These are phyloP conservation scores for Cocos nucifera DNA, from an alignment of 176 grass and related monocot genomes.

Conservation along the genomic window DNA sequence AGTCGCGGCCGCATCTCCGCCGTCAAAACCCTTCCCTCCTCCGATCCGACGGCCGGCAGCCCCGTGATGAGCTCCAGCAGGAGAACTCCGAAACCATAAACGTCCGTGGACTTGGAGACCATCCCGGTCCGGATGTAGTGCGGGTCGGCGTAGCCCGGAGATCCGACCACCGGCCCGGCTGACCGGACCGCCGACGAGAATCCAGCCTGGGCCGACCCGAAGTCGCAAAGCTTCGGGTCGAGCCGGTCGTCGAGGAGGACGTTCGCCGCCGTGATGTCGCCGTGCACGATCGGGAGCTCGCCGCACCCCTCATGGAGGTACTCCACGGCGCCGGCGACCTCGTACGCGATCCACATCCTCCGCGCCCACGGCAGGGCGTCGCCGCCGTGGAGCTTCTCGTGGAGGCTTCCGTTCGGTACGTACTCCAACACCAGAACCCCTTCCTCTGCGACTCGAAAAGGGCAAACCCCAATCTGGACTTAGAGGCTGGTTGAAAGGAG, in stretches of 20 bases:
- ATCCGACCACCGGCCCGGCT: slow-evolving; percentile 32
- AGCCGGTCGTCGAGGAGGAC: slow-evolving; percentile 42
- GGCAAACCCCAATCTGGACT: not conserved
- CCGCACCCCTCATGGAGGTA: slow-evolving; percentile 43
- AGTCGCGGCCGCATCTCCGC: slow-evolving; percentile 27
- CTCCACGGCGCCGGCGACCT: slow-evolving; percentile 58
- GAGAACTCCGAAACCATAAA: slow-evolving; percentile 83
- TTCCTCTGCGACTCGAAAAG: slow-evolving; percentile 35
- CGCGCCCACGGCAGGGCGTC: slow-evolving; percentile 36
- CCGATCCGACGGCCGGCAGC: slow-evolving; percentile 28
- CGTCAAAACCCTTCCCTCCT: slow-evolving; percentile 28
- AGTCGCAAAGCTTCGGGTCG: slow-evolving; percentile 56
- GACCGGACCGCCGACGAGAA: slow-evolving; percentile 59
- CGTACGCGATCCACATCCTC: slow-evolving; percentile 53
- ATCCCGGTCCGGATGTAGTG: slow-evolving; percentile 85
- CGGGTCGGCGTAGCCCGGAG: slow-evolving; percentile 77
- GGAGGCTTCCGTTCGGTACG: slow-evolving; percentile 57
- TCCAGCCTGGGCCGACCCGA: slow-evolving; percentile 61
- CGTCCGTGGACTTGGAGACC: slow-evolving; percentile 62
- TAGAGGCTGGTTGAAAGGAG: not conserved
- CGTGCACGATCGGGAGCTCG: slow-evolving; percentile 51
- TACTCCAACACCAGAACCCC: slow-evolving; percentile 80
- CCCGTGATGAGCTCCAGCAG: slow-evolving; percentile 69
- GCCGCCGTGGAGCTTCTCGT: slow-evolving; percentile 36
- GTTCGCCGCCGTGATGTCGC: slow-evolving; percentile 78